Evolutionary conservation across 169 alveolate species (phyloP).

Genomic region (Plasmodium inui): DNA sequence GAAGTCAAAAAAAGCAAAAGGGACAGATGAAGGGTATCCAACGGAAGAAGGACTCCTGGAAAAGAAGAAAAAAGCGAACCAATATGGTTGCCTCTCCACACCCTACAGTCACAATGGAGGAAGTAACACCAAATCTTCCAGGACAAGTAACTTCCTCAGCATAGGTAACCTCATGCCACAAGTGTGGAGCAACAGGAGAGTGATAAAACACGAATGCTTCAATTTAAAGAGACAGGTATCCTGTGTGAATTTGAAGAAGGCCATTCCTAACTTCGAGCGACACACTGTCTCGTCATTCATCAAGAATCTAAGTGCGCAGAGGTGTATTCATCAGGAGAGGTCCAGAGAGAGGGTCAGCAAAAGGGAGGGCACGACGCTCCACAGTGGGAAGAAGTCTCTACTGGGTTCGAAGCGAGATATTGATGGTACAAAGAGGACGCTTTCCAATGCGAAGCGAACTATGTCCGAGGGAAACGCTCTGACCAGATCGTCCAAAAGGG

Average conservation of each 20-base stretch:
- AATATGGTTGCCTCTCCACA: neutral
- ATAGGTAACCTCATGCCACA: neutral
- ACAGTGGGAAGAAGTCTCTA: neutral
- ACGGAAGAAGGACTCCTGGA: neutral
- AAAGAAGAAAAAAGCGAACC: neutral
- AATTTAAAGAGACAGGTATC: neutral
- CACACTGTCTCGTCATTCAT: conserved; percentile 69
- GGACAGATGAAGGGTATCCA: neutral
- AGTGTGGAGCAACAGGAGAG: neutral
- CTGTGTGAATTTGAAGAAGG: neutral
- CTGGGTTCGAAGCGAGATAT: neutral
- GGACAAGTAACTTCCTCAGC: neutral
- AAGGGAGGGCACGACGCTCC: neutral
- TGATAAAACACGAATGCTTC: neutral
- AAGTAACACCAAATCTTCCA: neutral
- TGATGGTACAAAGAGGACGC: neutral
- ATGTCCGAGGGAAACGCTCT: neutral
- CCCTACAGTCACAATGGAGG: neutral
- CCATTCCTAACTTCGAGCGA: conserved; percentile 44
- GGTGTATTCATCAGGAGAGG: conserved; percentile 6
- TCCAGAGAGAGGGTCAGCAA: neutral
- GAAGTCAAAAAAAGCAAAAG: neutral
- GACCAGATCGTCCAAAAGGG: neutral
- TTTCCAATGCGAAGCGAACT: neutral
- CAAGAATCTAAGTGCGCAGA: conserved; percentile 51